Conservation (phyloP, 768 basidiomycete species). For the Russula sp. region DNA sequence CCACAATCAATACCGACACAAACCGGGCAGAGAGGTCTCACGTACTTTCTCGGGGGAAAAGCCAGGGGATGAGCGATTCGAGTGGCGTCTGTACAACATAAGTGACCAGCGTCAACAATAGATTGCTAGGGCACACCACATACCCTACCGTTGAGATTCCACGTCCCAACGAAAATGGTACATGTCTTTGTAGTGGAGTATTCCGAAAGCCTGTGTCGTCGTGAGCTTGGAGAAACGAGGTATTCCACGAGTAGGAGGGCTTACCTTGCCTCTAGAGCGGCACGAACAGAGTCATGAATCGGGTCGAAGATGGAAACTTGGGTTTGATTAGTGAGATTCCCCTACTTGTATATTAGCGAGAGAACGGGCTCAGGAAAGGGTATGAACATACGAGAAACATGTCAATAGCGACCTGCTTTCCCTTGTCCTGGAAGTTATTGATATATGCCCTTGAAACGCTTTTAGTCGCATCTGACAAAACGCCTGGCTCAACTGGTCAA, state of each 20-base stretch:
- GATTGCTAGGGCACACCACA: conserved; percentile 24
- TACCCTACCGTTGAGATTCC: conserved; percentile 93
- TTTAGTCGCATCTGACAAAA: conserved; percentile 94
- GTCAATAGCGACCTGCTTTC: conserved; percentile 91
- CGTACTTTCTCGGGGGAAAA: conserved; percentile 80
- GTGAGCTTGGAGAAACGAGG: neutral
- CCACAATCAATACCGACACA: neutral
- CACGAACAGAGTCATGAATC: conserved; percentile 80
- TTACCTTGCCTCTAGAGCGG: conserved; percentile 66
- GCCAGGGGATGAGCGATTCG: conserved; percentile 83
- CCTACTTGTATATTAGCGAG: conserved; percentile 45
- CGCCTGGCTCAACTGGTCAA: conserved; percentile 41
- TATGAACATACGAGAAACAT: conserved; percentile 72
- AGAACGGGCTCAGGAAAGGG: neutral
- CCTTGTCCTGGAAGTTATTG: conserved; percentile 95
- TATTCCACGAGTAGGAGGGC: conserved; percentile 12
- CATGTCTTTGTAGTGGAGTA: conserved; percentile 76
- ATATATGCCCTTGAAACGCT: conserved; percentile 94
- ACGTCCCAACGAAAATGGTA: conserved; percentile 82
- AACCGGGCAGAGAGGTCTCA: conserved; percentile 12
- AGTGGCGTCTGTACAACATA: conserved; percentile 54
- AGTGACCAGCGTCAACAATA: neutral
- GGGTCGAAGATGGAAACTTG: conserved; percentile 93
- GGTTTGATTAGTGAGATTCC: conserved; percentile 82
- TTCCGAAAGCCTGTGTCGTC: conserved; percentile 54